A percentile compares a stretch with the other conserved stretches of the same genome.
Conservation (phyloP, 768 basidiomycete species). For the Daedaleopsis nitida region DNA sequence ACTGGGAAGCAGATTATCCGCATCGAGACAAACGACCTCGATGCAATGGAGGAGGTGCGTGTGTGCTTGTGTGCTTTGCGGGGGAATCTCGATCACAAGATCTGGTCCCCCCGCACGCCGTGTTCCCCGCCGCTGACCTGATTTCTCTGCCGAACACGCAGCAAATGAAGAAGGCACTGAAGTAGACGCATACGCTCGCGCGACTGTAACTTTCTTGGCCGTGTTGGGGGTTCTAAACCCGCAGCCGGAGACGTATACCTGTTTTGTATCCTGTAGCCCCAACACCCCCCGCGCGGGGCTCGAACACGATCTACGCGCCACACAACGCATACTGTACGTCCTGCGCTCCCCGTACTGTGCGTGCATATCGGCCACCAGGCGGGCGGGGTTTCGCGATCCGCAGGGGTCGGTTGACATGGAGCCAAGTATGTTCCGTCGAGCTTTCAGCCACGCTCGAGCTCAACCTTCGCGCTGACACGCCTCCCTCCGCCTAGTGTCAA, state of each 20-base stretch:
- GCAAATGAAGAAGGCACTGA: slow-evolving; percentile 84
- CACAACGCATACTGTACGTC: neutral
- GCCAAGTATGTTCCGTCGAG: neutral
- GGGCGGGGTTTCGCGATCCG: neutral
- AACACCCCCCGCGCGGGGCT: neutral
- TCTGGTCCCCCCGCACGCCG: neutral
- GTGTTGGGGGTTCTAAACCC: neutral
- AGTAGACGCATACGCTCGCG: slow-evolving; percentile 37
- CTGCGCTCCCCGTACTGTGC: neutral
- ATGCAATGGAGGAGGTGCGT: slow-evolving; percentile 90
- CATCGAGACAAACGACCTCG: slow-evolving; percentile 88
- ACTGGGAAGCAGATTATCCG: slow-evolving; percentile 79
- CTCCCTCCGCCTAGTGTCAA: neutral
- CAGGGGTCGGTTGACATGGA: neutral
- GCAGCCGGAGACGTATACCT: slow-evolving; percentile 11
- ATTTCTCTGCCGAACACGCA: slow-evolving; percentile 27
- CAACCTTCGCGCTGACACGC: neutral
- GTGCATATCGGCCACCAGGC: neutral
- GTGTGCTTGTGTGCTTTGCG: neutral
- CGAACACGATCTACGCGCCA: neutral
- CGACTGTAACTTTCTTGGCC: neutral
- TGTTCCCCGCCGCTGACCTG: slow-evolving; percentile 5
- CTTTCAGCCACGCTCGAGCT: neutral
- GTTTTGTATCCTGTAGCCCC: slow-evolving; percentile 14
- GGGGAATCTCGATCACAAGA: neutral